Evolutionary conservation across 2,329 filamentous ascomycete genomes (phyloP), one percentile per base, ranked within the genome.

Genomic region (Cercospora zeae-maydis): DNA sequence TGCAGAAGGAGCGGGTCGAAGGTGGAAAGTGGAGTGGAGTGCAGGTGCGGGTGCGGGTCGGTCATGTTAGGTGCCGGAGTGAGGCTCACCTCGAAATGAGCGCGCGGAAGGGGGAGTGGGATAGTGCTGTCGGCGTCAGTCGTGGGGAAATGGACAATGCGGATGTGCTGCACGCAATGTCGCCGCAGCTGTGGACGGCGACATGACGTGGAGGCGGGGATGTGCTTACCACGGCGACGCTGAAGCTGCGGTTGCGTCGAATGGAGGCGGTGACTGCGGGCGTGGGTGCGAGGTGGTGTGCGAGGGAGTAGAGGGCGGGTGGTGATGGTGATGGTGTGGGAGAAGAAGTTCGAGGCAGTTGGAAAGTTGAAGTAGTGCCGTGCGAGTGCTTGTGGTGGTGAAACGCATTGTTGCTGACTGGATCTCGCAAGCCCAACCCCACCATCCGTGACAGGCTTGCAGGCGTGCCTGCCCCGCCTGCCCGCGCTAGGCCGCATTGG

Each of bases 31-130:
- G 47, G 47, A 52, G 24, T 27, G 24, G 30, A 31, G 45, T 58
- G 34, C 39, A 45, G 39, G 16, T 31, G 13, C 7, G 54, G 33
- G 19, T 45, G 16, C 27, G 10, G 37, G 30, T 24, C 6, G 54
- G 27, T 27, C 39, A n/a, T n/a, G n/a, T n/a, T 11, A 49, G 11
- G 21, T 33, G 31, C n/a, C 14, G 45, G 57, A 33, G 27, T 24
- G 34, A 21, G 21, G 45, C 57, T 59, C 45, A 59, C 57, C 21
- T 59, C 27, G 42, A 34, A 34, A 16, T 58, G 37, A 49, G 36
- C 42, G 14, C 30, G 47, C 47, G 30, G 57, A 37, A 24, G 53
- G 27, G 11, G 60, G 31, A 51, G 49, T 56, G 33, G 42, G 55
- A 30, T 42, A 19, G n/a, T 51, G 57, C 14, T n/a, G 24, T 49